Evolutionary conservation across 2,329 filamentous ascomycete species (phyloP).

Genomic region (Chaetothyriales sp.): DNA sequence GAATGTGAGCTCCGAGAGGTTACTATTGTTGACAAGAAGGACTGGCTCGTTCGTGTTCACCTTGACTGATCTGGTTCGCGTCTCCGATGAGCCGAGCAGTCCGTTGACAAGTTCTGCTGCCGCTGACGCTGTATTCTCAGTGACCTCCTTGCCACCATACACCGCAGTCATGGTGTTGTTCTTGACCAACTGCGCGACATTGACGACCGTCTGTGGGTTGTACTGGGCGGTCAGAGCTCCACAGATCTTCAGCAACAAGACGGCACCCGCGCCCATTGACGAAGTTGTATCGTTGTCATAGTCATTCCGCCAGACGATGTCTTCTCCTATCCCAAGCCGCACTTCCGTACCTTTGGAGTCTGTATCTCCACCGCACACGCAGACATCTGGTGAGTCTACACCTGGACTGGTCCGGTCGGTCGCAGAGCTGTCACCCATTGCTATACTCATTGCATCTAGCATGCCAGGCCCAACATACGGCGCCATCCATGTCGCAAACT

Average conservation of each 20-base stretch:
- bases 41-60: constrained; percentile 18
- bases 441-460: too few relatives aligned
- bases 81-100: constrained; percentile 4
- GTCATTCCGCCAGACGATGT: too few relatives aligned
- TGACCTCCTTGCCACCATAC: not conserved
- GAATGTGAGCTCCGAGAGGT: not conserved
- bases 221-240: constrained; percentile 7
- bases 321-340: too few relatives aligned
- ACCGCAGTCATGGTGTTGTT: constrained; percentile 8
- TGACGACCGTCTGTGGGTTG: constrained; percentile 3
- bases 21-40: constrained; percentile 9
- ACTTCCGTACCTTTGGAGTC: too few relatives aligned
- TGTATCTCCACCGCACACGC: too few relatives aligned
- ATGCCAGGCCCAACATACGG: too few relatives aligned
- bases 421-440: too few relatives aligned
- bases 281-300: too few relatives aligned
- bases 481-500: too few relatives aligned
- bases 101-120: constrained; percentile 3
- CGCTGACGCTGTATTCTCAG: not conserved
- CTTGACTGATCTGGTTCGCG: constrained; percentile 5
- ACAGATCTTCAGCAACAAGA: constrained; percentile 6
- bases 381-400: too few relatives aligned
- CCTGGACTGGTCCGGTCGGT: too few relatives aligned
- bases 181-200: constrained; percentile 5
- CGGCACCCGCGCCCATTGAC: not conserved